These are phyloP conservation scores for Globisporangium polare DNA, from an alignment of 352 stramenopile genomes.

Conservation along the genomic window DNA sequence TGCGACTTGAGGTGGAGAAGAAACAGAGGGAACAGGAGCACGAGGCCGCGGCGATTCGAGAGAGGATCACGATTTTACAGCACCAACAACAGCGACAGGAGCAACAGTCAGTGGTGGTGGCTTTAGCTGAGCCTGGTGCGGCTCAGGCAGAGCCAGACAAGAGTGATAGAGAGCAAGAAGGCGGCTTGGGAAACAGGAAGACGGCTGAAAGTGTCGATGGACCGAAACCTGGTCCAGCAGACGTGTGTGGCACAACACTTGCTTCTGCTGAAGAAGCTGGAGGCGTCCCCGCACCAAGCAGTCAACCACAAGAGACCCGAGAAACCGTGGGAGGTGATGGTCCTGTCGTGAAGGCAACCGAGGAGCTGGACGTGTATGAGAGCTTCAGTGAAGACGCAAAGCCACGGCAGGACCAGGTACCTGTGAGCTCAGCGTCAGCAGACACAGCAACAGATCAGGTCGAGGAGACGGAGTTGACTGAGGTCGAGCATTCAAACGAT, in stretches of 20 bases:
- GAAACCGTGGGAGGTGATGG: neutral
- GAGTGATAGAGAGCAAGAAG: neutral
- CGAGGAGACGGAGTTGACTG: neutral
- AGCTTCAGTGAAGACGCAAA: neutral
- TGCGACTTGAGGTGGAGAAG: constrained; percentile 14
- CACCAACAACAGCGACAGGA: neutral
- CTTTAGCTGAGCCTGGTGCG: neutral
- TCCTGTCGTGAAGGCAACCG: neutral
- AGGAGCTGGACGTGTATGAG: neutral
- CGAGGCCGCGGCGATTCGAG: neutral
- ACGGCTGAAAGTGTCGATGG: neutral
- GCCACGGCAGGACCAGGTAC: neutral
- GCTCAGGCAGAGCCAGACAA: neutral
- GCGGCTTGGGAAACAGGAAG: neutral
- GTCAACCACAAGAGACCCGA: neutral
- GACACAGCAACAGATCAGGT: neutral
- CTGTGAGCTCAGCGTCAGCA: neutral
- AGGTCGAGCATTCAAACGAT: neutral
- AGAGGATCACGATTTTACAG: neutral
- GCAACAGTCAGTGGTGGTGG: neutral
- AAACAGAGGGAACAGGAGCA: constrained; percentile 18
- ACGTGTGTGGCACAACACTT: neutral
- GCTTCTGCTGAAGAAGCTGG: neutral
- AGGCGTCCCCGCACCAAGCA: neutral
- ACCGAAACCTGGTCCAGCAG: neutral